Percentiles rank a stretch among this genome's conserved stretches.
Evolutionary conservation across 176 grass and related monocot genomes (phyloP).

Genomic region (Chloris gayana): DNA sequence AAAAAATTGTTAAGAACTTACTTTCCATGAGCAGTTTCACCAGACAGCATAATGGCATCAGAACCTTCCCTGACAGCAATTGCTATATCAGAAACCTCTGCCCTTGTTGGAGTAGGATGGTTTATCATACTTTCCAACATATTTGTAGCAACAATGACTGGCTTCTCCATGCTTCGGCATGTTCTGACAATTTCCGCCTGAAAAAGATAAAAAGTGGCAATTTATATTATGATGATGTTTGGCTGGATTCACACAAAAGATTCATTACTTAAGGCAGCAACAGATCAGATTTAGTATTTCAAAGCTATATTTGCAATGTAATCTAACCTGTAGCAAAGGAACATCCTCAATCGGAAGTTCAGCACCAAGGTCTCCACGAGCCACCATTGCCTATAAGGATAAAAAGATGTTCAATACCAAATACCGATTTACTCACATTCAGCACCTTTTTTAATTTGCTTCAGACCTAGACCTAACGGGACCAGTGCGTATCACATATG

Average conservation of each 20-base stretch:
- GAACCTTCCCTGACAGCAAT: constrained; percentile 92
- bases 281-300: neutral
- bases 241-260: neutral
- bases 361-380: constrained; percentile 96
- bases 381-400: constrained; percentile 91
- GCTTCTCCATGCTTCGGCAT: constrained; percentile 86
- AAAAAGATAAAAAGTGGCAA: neutral
- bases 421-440: constrained; percentile 15
- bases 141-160: constrained; percentile 97
- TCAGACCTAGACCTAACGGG: constrained; percentile 20
- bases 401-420: constrained; percentile 47
- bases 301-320: constrained; percentile 16
- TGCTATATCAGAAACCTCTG: constrained; percentile 97
- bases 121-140: constrained; percentile 99
- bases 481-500: neutral
- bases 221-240: neutral
- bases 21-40: constrained; percentile 99
- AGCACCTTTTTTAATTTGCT: neutral
- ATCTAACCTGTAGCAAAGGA: constrained; percentile 86
- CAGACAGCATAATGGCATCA: constrained; percentile 97
- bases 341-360: constrained; percentile 98
- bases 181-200: constrained; percentile 91
- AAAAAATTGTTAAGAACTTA: constrained; percentile 49
- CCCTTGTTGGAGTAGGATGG: constrained; percentile 96
- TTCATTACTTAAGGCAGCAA: constrained; percentile 17